Base-by-base conservation (phyloP, 208 protist genomes). In the Spironucleus salmonicida region DNA sequence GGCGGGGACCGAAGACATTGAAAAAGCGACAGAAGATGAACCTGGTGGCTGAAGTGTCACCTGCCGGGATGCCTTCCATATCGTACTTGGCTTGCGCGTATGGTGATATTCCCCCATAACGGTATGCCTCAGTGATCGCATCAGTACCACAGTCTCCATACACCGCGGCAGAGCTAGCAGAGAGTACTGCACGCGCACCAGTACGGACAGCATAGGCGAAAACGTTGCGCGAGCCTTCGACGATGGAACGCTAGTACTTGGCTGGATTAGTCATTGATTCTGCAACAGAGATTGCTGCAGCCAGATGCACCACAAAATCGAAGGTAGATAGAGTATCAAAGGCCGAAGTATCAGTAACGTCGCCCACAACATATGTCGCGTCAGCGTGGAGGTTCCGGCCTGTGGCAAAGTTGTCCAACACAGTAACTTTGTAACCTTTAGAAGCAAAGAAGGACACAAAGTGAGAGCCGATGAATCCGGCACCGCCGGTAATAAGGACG, bases 381-480 rank as follows among this genome's bases (percentile, higher is more conserved):
- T 71, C 29, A 41, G 85, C 76, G 78, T 19, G 74, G 23, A 78
- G 34, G 30, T 80, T 78, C 0, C 76, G 13, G 0, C 91, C 92
- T 23, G 89, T 93, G 80, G 88, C 90, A 27, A 92, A 79, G 75
- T 94, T 93, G 80, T 96, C 93, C 0, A 96, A 35, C 23, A 89
- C 84, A 45, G 81, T 82, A n/a, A 92, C 88, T 27, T 86, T 62
- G 78, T 89, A 86, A 11, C 86, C 83, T 58, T 88, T 76, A 45
- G 30, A 49, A 76, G 92, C 85, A 15, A 91, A 81, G 26, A 84
- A 76, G 38, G 92, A 87, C 30, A 92, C 81, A 1, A 92, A 74
- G 77, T 94, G 88, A 40, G 88, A 92, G n/a, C 93, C 93, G 40
- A 96, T 78, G 85, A 96, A 96, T 19, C 92, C 93, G 0, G 87